Evolutionary conservation across 75 land plant species (phyloP).

Genomic region (Larix kaempferi): DNA sequence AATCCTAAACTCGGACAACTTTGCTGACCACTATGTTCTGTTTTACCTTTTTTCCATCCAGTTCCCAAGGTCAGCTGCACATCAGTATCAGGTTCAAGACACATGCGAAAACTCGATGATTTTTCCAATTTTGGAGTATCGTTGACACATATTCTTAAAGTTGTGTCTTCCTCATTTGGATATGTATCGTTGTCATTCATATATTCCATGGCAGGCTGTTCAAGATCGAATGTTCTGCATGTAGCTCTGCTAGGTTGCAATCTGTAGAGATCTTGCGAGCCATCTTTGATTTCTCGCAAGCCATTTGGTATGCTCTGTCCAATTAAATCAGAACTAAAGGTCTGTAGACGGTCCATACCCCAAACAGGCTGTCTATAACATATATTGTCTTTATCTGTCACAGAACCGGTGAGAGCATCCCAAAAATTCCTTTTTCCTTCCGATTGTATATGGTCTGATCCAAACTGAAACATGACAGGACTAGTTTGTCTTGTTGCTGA

Average conservation of each 20-base stretch:
- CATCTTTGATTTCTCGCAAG: neutral
- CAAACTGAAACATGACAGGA: slow-evolving; percentile 7
- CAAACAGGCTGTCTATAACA: slow-evolving; percentile 3
- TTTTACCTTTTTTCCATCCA: slow-evolving; percentile 20
- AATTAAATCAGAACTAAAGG: neutral
- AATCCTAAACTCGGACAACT: slow-evolving; percentile 18
- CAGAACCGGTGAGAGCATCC: neutral
- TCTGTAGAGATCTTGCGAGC: neutral
- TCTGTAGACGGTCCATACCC: neutral
- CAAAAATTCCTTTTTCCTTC: slow-evolving; percentile 2
- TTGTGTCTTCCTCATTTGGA: slow-evolving; percentile 1
- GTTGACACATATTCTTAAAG: slow-evolving; percentile 6
- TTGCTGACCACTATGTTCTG: neutral
- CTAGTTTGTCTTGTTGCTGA: slow-evolving; percentile 1
- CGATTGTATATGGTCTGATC: neutral
- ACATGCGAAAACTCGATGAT: slow-evolving; percentile 3
- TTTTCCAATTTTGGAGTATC: neutral
- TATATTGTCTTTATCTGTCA: slow-evolving; percentile 4
- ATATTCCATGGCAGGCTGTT: slow-evolving; percentile 27
- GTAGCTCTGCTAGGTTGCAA: slow-evolving; percentile 6
- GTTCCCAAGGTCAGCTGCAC: slow-evolving; percentile 44
- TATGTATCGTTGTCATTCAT: slow-evolving; percentile 5
- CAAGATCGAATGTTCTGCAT: slow-evolving; percentile 28
- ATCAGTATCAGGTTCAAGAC: slow-evolving; percentile 20
- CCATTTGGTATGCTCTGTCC: neutral